Evolutionary conservation across 164 flowering plant genomes (phyloP), one percentile per base, ranked within the genome.

Genomic region (Aristolochia contorta): DNA sequence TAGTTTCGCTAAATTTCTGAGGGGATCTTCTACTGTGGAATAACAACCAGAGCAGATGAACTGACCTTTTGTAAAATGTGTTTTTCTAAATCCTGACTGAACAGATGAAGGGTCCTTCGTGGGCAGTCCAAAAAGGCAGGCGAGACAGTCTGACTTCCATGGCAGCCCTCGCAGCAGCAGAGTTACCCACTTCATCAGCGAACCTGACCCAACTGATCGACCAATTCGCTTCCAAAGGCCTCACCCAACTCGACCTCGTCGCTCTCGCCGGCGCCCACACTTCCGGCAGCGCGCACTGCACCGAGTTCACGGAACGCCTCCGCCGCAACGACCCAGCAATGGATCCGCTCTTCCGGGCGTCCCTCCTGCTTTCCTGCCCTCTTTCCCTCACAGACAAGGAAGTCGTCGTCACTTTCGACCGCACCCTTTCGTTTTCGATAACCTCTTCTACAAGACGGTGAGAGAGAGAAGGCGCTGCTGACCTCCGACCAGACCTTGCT

Each of bases 201-300:
- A 73, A 50, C 54, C 16, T 79, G 20, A 78, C 87, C 12, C 0
- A 57, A 21, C 68, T 89, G 21, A 33, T 86, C n/a, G 74, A 79
- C 54, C 66, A 76, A 32, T 83, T 59, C 72, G 37, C 18, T 0
- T 16, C 41, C 43, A 75, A 74, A 48, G 57, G 61, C 21, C 47
- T 84, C 12, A 67, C 72, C 48, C 60, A 79, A 57, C 79, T 83
- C 20, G 89, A 84, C 43, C 65, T 71, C 0, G 90, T 85, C 9
- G 85, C 87, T 24, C 85, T 85, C 66, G 82, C 85, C 61, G 91
- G 91, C 12, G 85, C 80, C 72, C 92, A 85, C 82, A 85, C 92
- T 59, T 75, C 84, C 50, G 92, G 92, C 2, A 55, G 73, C 23
- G 32, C 75, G 55, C 92, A 85, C 64, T 85, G 92, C 78, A n/a